Base-by-base conservation (phyloP, 306 rosid species). In the Pterocarpus santalinus region DNA sequence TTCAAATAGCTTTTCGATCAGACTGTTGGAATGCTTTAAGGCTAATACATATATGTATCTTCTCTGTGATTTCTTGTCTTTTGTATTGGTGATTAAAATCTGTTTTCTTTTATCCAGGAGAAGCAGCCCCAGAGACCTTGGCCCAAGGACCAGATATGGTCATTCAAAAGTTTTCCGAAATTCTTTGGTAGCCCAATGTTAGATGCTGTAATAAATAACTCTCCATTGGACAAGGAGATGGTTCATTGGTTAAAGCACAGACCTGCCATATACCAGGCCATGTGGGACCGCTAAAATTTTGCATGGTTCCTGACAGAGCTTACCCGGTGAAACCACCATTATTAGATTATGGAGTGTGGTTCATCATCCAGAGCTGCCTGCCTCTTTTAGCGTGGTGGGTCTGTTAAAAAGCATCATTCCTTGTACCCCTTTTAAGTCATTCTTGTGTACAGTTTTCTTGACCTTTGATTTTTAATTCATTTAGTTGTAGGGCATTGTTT, bases 111-210 rank as follows among this genome's bases (percentile, higher is more conserved):
- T 66, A 65, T 77, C 2, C 88, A 96, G 99, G 99, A 96, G 91
- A 90, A 90, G 91, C 97, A 89, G 83, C 90, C 94, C 6, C 98
- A 96, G 84, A 93, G 86, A 82, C 85, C 95, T 16, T 96, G 98
- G 99, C 97, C 99, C 5, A 92, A 90, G 87, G 99, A 96, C 82
- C 85, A 87, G 75, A 93, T 96, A 89, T 96, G 99, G 99, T 90
- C 88, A 39, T 96, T 92, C 86, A 90, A 88, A 87, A 90, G 69
- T 86, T 79, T 16, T 69, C 91, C 90, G 0, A 93, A 86, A 81
- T 77, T 96, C 73, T 72, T 96, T 72, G 97, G 98, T 72, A 96
- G 99, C 87, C 99, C 99, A 3, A 94, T 92, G 98, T 87, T 96
- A 73, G 99, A 96, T 46, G 85, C 95, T 13, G 94, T 90, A 41